Percentiles rank a stretch among this genome's conserved stretches.
Conservation (phyloP, 495 filamentous ascomycete species). For the Talaromyces proteolyticus region DNA sequence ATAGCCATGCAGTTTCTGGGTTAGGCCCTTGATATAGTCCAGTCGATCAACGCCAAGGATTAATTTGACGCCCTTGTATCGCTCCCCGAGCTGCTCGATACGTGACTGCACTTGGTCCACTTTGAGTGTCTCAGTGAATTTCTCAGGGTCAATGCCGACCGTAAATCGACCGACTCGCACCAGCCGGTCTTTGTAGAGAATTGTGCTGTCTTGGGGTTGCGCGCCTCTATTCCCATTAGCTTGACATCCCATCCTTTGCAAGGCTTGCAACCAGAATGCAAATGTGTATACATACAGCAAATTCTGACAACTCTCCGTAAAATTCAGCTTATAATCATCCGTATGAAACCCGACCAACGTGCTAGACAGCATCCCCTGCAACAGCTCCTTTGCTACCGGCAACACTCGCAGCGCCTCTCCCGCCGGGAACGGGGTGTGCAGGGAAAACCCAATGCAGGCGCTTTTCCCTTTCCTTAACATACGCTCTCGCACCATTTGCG, state of each 20-base stretch:
- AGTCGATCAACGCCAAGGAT: constrained; percentile 91
- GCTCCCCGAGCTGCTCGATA: constrained; percentile 68
- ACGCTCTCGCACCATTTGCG: constrained; percentile 77
- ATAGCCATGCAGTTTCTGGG: constrained; percentile 86
- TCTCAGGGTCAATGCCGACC: constrained; percentile 93
- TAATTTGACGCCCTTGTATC: constrained; percentile 81
- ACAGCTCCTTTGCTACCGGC: constrained; percentile 76
- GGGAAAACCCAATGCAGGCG: constrained; percentile 88
- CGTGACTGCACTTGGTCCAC: constrained; percentile 73
- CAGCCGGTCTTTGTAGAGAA: constrained; percentile 68
- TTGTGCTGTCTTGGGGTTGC: constrained; percentile 60
- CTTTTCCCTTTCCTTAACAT: constrained; percentile 59
- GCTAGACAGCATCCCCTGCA: constrained; percentile 74
- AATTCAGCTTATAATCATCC: constrained; percentile 88
- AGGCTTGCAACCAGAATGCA: no score
- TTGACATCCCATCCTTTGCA: no score
- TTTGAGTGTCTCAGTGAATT: constrained; percentile 82
- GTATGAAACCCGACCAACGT: constrained; percentile 94
- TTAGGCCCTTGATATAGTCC: constrained; percentile 96
- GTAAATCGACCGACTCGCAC: constrained; percentile 79
- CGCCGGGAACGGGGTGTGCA: constrained; percentile 92
- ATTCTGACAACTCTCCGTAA: constrained; percentile 75
- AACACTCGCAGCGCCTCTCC: constrained; percentile 88
- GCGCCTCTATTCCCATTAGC: constrained; percentile 10
- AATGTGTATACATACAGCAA: no score